Evolutionary conservation across 164 flowering plant species (phyloP), one percentile per base, ranked within the genome.

Genomic region (Nymphaea thermarum): DNA sequence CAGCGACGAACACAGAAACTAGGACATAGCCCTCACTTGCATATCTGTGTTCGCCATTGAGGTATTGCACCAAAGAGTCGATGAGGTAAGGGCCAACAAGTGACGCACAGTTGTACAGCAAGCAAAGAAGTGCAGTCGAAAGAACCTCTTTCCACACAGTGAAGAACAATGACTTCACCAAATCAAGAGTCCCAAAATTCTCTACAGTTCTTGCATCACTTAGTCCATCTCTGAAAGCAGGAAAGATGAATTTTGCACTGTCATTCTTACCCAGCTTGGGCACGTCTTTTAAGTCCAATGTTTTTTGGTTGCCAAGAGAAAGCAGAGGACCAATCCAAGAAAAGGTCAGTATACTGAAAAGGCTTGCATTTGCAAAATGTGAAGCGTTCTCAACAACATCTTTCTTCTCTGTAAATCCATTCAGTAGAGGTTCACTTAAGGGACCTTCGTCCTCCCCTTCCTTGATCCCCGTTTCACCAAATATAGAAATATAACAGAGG

Each of bases 31-130:
- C 53, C 53, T 45, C 53, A 10, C 10, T 45, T 45, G 53, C 53
- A 10, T 45, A 1, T 45, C 53, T 45, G 53, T 68, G 55, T 6
- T 42, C 63, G 14, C 82, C 79, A n/a, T 64, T 77, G 66, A 79
- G 71, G 73, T 65, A 72, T 43, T 78, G 70, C 57, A 80, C 78
- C 64, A 79, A 75, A 57, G 62, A 44, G 43, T 76, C 76, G 4
- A 79, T 76, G 43, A 79, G 77, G 42, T 64, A 72, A 3, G 79
- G 79, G 43, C 81, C 79, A 6, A 76, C 77, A 69, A 73, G 80
- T 15, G 81, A 66, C 43, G 77, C 78, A 11, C 71, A 43, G 8
- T 81, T 69, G 63, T 65, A 68, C 10, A 69, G 11, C 15, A 79
- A 44, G 3, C 67, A 65, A 11, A 67, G 64, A 7, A 76, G 1